Conservation (phyloP, 2,329 filamentous ascomycete genomes). For the Xylaria digitata region DNA sequence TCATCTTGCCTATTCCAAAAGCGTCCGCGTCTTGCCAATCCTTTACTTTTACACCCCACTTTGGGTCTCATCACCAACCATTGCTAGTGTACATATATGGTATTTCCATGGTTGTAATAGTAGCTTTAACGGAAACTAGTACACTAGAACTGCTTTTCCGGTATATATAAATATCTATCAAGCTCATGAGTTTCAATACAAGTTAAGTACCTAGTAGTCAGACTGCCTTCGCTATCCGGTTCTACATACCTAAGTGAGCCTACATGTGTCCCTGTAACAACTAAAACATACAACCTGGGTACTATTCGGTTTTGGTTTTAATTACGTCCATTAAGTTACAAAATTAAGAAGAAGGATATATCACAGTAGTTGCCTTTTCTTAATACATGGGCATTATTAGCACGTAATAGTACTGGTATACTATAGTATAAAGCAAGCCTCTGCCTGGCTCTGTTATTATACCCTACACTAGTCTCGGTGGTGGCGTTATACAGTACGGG, state of each 20-base stretch:
- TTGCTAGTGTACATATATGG: neutral
- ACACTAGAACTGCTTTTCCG: no score
- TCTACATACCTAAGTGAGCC: neutral
- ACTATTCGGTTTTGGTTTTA: no score
- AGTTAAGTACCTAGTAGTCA: no score
- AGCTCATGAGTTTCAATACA: neutral
- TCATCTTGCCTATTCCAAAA: neutral
- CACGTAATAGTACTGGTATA: no score
- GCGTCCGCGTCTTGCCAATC: neutral
- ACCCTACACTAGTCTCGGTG: neutral
- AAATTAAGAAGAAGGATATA: neutral
- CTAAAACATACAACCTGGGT: neutral
- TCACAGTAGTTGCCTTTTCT: neutral
- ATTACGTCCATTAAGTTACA: neutral
- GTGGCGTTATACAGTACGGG: conserved; percentile 17
- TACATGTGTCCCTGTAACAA: neutral
- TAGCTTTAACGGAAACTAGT: no score
- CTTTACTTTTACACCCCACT: neutral
- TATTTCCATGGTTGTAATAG: neutral
- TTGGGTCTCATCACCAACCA: neutral
- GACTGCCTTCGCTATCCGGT: neutral
- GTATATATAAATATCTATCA: neutral
- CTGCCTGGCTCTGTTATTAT: neutral
- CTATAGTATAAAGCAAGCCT: neutral
- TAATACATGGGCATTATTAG: neutral